phyloP scores from a whole-genome alignment of 2,329 filamentous ascomycete species.

The Stagonosporopsis chrysanthemi region DNA sequence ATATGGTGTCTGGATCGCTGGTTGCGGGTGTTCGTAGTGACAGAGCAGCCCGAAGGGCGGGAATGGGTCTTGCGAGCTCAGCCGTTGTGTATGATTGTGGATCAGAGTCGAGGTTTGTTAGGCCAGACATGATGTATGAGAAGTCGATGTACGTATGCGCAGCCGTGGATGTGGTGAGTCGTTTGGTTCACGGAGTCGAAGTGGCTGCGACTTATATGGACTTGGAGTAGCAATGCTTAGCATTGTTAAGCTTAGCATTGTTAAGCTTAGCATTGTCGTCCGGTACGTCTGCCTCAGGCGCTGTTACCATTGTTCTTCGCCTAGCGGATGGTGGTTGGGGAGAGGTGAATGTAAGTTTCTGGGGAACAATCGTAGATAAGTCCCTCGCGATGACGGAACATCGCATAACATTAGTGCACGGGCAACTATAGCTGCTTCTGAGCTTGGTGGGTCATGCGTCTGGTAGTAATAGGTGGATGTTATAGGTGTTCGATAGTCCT shows the following conservation, averaged over 20 bases:
- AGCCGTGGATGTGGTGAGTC: background rate
- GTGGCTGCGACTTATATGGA: too few relatives aligned
- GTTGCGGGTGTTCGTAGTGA: background rate
- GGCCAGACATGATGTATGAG: background rate
- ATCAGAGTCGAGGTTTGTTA: background rate
- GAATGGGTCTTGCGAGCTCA: background rate
- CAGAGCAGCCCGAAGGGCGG: background rate
- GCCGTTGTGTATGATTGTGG: background rate
- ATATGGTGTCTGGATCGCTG: background rate
- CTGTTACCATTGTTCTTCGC: constrained; percentile 4
- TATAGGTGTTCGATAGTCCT: constrained; percentile 7
- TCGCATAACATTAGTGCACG: background rate
- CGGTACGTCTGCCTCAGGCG: background rate
- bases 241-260: constrained; percentile 5
- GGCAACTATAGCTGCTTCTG: background rate
- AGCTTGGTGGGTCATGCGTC: too few relatives aligned
- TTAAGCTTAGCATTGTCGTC: constrained; percentile 9
- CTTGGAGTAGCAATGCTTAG: too few relatives aligned
- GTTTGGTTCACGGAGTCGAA: too few relatives aligned
- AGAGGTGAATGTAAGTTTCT: constrained; percentile 2
- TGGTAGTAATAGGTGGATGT: constrained; percentile 9
- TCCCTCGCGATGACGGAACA: background rate
- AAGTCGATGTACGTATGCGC: background rate
- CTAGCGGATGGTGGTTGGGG: too few relatives aligned
- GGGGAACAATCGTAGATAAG: background rate